Evolutionary conservation across 768 basidiomycete genomes (phyloP), one percentile per base, ranked within the genome.

Genomic region (Collybiopsis confluens): DNA sequence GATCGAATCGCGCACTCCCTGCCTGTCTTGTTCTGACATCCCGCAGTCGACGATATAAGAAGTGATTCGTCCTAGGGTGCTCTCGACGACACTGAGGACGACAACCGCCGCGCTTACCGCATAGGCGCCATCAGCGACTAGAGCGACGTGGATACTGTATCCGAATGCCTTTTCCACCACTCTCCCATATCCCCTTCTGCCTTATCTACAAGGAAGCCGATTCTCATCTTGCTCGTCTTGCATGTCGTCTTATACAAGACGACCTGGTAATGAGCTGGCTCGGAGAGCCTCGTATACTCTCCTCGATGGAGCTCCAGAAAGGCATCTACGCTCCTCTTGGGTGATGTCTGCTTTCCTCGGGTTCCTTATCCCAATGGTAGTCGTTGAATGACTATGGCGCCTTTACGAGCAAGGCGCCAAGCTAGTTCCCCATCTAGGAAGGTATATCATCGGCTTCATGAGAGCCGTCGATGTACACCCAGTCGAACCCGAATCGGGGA

Each of bases 401-500:
- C 77, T 28, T 74, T 70, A 49, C 71, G 68, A 2, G 80, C 77
- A 16, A 84, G 65, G 4, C 83, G 69, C 81, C 82, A 83, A 1
- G 71, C 74, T 28, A 83, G 64, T 62, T 83, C 83, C 7, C 74
- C 81, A 59, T 84, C 83, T n/a, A 83, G 70, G 45, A 83, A 66
- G 0, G 80, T 82, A n/a, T n/a, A 57, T 83, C 83, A 56, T 80
- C 79, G 7, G 82, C 78, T 49, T 78, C 74, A 60, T 82, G 81
- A 6, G 80, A 81, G 3, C 82, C 81, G 53, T 83, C 81, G 43
- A 83, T 61, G 57, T 84, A 83, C 15, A 83, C 66, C 75, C 78
- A 84, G 56, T 83, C 79, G 56, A 77, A 84, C 1, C 81, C 82
- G 16, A 74, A 66, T 1, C 61, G 28, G 0, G 38, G 56, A 18